Conservation (phyloP, 2,329 filamentous ascomycete genomes). For the Trichoderma sp. region DNA sequence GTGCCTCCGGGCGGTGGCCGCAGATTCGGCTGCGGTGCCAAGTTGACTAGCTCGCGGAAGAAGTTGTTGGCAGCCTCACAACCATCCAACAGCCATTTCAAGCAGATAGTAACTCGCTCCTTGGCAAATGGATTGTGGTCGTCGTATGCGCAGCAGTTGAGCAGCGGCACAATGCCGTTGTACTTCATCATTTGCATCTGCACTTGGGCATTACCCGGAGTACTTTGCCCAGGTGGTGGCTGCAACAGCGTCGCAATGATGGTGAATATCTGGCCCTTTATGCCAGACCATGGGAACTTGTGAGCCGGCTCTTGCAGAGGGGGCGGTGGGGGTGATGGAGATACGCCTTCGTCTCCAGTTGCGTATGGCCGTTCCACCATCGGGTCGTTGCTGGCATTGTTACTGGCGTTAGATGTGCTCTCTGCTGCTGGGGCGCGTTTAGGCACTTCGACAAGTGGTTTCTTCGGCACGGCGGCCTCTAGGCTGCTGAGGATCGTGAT, state of each 20-base stretch:
- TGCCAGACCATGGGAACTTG: constrained; percentile 66
- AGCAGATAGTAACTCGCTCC: constrained; percentile 82
- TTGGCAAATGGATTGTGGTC: constrained; percentile 93
- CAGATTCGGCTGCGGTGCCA: constrained; percentile 41
- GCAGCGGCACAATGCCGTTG: constrained; percentile 80
- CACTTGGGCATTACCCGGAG: constrained; percentile 68
- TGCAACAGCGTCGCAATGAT: constrained; percentile 88
- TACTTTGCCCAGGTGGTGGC: constrained; percentile 64
- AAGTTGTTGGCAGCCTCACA: constrained; percentile 71
- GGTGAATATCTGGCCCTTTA: constrained; percentile 89
- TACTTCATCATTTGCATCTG: constrained; percentile 84
- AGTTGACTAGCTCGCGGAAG: constrained; percentile 60
- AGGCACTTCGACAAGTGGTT: constrained; percentile 57
- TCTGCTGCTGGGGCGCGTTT: constrained; percentile 29
- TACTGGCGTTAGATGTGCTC: constrained; percentile 27
- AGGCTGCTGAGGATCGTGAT: constrained; percentile 83
- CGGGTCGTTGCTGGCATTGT: constrained; percentile 29
- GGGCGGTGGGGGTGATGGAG: constrained; percentile 41
- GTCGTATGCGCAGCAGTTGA: constrained; percentile 88
- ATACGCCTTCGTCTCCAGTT: constrained; percentile 30
- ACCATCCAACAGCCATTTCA: constrained; percentile 79
- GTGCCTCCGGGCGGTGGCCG: constrained; percentile 36
- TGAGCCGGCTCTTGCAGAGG: constrained; percentile 61
- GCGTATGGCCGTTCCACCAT: constrained; percentile 65
- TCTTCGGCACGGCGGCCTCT: constrained; percentile 83